phyloP scores from a whole-genome alignment of 75 land plant genomes.

The Cupressus sempervirens region DNA sequence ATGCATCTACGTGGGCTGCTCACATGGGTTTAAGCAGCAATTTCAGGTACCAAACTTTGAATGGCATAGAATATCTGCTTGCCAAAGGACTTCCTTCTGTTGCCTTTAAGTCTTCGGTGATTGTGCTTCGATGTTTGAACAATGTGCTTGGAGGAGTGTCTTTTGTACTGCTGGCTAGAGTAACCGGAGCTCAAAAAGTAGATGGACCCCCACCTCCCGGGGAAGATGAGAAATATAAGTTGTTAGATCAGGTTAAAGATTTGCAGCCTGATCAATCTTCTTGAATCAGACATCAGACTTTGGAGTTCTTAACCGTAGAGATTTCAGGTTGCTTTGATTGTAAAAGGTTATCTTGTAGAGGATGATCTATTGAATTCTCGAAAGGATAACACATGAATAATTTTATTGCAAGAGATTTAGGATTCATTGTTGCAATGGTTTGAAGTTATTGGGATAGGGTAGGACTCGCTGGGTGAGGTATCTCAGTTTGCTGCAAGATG shows the following conservation, averaged over 20 bases:
- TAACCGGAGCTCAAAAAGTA: slow-evolving; percentile 84
- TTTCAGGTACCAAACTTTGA: slow-evolving; percentile 82
- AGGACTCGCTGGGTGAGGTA: background rate
- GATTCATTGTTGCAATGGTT: background rate
- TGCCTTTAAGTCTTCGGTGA: slow-evolving; percentile 63
- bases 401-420: background rate
- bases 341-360: background rate
- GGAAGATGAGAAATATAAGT: slow-evolving; percentile 13
- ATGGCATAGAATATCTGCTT: slow-evolving; percentile 78
- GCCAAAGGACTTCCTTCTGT: slow-evolving; percentile 51
- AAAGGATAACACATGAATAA: background rate
- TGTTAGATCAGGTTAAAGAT: slow-evolving; percentile 5
- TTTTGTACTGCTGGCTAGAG: slow-evolving; percentile 77
- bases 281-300: background rate
- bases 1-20: slow-evolving; percentile 81
- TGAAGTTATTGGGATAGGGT: background rate
- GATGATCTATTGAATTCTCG: background rate
- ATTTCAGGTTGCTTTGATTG: background rate
- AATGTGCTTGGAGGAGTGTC: slow-evolving; percentile 88
- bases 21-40: slow-evolving; percentile 96
- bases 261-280: background rate
- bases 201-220: slow-evolving; percentile 2
- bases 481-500: background rate
- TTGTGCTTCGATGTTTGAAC: slow-evolving; percentile 69
- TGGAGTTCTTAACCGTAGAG: background rate